Evolutionary conservation across 2,329 filamentous ascomycete species (phyloP).

Genomic region (Mollisia scopiformis): DNA sequence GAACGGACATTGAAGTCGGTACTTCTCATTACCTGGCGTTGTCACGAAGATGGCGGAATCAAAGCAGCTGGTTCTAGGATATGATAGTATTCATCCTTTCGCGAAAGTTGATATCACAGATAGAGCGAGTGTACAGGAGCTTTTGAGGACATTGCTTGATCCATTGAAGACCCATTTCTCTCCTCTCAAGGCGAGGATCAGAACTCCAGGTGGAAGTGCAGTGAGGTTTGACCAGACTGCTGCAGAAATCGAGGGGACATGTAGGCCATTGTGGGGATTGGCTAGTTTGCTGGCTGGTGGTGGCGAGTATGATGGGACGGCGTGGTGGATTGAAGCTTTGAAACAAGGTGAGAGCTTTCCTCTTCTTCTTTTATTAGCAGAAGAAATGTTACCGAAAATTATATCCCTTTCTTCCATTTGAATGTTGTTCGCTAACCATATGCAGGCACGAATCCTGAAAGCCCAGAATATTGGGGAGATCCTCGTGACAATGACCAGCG

Average conservation of each 20-base stretch:
- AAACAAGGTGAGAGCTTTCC: slow-evolving; percentile 37
- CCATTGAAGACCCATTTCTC: slow-evolving; percentile 76
- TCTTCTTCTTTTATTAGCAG: not conserved
- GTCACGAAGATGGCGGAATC: slow-evolving; percentile 3
- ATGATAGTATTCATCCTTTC: slow-evolving; percentile 58
- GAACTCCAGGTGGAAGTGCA: slow-evolving; percentile 69
- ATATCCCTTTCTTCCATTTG: not conserved
- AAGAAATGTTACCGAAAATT: too few relatives aligned
- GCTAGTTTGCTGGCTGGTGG: slow-evolving; percentile 71
- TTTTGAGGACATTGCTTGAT: slow-evolving; percentile 66
- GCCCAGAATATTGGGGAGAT: slow-evolving; percentile 75
- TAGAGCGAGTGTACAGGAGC: slow-evolving; percentile 60
- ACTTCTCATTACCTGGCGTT: not conserved
- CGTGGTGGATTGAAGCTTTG: slow-evolving; percentile 72
- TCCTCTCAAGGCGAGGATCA: slow-evolving; percentile 64
- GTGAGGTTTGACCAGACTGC: slow-evolving; percentile 79
- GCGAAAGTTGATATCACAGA: slow-evolving; percentile 52
- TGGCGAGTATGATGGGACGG: slow-evolving; percentile 63
- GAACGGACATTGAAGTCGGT: not conserved
- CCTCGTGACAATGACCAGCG: slow-evolving; percentile 78
- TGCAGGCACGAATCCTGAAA: slow-evolving; percentile 70
- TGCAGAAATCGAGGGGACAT: slow-evolving; percentile 67
- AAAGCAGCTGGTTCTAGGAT: slow-evolving; percentile 46
- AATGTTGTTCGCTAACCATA: not conserved
- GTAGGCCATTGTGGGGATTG: slow-evolving; percentile 73